Conservation (phyloP, 495 filamentous ascomycete genomes). For the Penicillium turbatum region DNA sequence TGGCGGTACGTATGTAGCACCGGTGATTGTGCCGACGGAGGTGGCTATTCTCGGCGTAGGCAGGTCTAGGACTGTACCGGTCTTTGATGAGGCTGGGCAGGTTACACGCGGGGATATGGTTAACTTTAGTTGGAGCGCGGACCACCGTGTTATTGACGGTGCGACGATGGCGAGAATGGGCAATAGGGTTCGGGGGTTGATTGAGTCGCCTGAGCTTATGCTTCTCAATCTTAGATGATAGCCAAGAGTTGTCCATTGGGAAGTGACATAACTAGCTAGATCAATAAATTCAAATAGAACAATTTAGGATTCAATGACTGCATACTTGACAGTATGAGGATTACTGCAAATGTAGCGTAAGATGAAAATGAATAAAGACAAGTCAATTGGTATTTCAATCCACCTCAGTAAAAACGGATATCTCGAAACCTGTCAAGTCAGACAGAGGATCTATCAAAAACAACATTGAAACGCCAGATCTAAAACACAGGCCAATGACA, state of each 20-base stretch:
- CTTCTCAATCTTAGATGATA: slow-evolving; percentile 50
- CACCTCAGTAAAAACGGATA: not conserved
- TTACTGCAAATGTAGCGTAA: no score
- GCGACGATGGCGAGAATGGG: slow-evolving; percentile 90
- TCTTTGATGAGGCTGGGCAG: slow-evolving; percentile 77
- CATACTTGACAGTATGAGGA: no score
- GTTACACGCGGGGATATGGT: slow-evolving; percentile 84
- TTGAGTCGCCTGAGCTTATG: slow-evolving; percentile 85
- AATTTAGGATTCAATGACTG: not conserved
- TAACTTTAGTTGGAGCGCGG: slow-evolving; percentile 95
- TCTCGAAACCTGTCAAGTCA: not conserved
- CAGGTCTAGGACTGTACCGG: slow-evolving; percentile 61
- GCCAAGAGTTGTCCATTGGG: not conserved
- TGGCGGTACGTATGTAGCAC: slow-evolving; percentile 85
- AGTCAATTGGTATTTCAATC: not conserved
- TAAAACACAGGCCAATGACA: slow-evolving; percentile 2
- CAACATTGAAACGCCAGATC: slow-evolving; percentile 6
- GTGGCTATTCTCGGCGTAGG: slow-evolving; percentile 92
- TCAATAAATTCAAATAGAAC: not conserved
- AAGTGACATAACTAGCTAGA: slow-evolving; percentile 1
- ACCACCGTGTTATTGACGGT: slow-evolving; percentile 92
- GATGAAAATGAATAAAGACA: not conserved
- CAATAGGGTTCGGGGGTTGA: slow-evolving; percentile 64
- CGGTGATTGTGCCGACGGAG: slow-evolving; percentile 84
- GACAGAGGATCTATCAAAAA: not conserved